A percentile compares a stretch with the other conserved stretches of the same genome.
phyloP scores from a whole-genome alignment of 2,329 filamentous ascomycete genomes.

The Aspergillus niger region DNA sequence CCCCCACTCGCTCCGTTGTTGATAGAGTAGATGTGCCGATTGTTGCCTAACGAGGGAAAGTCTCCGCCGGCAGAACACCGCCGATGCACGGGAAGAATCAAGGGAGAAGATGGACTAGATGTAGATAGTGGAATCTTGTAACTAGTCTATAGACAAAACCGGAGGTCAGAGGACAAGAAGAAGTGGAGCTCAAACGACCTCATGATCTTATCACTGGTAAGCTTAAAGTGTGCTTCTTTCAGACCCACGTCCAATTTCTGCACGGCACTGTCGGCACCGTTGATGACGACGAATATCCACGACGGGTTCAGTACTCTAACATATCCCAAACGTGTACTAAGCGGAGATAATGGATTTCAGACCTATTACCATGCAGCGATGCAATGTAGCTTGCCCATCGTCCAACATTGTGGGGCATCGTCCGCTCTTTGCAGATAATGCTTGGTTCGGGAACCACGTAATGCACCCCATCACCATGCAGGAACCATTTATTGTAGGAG shows the following conservation, averaged over 20 bases:
- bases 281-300: slow-evolving; percentile 6
- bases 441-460: background rate
- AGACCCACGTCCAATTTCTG: background rate
- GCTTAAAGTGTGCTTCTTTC: slow-evolving; percentile 7
- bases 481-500: background rate
- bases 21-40: background rate
- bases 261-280: background rate
- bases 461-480: background rate
- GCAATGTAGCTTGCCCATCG: background rate
- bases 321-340: background rate
- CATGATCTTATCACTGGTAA: background rate
- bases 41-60: background rate
- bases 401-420: background rate
- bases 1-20: background rate
- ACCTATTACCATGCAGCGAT: background rate
- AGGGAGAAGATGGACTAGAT: background rate
- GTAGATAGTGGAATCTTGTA: background rate
- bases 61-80: background rate
- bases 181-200: background rate
- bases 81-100: background rate
- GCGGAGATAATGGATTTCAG: background rate
- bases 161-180: background rate
- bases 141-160: background rate
- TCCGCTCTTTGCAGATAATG: no score
- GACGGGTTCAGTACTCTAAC: background rate